A percentile compares a stretch with the other conserved stretches of the same genome.
Evolutionary conservation across 83 land plant species (phyloP).

Genomic region (Picea mariana): DNA sequence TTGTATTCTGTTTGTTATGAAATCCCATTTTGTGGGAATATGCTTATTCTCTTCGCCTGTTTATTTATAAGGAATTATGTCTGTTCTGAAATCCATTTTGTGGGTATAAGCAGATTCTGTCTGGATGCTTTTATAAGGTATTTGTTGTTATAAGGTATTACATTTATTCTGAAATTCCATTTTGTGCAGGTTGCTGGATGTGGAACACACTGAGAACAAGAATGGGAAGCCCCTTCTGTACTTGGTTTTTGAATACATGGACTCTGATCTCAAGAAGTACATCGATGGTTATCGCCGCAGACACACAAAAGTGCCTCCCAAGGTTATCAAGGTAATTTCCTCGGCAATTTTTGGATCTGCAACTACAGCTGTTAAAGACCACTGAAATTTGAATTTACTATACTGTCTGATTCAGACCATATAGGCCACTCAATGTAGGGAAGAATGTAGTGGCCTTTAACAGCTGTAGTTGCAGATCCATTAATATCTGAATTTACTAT

Average conservation of each 20-base stretch:
- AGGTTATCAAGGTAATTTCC: constrained; percentile 56
- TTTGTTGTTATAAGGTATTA: not conserved
- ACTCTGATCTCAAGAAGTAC: constrained; percentile 90
- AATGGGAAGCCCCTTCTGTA: constrained; percentile 75
- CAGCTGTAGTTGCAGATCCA: too few relatives aligned
- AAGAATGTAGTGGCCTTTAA: too few relatives aligned
- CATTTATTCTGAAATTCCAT: not conserved
- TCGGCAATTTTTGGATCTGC: not conserved
- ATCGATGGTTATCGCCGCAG: constrained; percentile 50
- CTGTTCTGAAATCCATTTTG: not conserved
- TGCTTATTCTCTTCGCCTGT: not conserved
- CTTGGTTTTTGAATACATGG: constrained; percentile 91
- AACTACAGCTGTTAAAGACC: too few relatives aligned
- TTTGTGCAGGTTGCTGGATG: not conserved
- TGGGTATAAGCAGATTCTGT: not conserved
- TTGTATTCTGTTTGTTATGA: too few relatives aligned
- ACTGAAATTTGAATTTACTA: too few relatives aligned
- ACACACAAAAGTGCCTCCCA: constrained; percentile 34
- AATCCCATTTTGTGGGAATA: not conserved
- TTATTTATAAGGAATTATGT: too few relatives aligned
- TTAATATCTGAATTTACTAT: too few relatives aligned
- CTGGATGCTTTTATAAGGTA: not conserved
- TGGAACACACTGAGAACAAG: constrained; percentile 36
- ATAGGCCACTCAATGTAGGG: too few relatives aligned
- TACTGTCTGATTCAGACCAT: not conserved